These are phyloP conservation scores for Boehmeria nivea DNA, from an alignment of 306 rosid genomes.

Conservation along the genomic window DNA sequence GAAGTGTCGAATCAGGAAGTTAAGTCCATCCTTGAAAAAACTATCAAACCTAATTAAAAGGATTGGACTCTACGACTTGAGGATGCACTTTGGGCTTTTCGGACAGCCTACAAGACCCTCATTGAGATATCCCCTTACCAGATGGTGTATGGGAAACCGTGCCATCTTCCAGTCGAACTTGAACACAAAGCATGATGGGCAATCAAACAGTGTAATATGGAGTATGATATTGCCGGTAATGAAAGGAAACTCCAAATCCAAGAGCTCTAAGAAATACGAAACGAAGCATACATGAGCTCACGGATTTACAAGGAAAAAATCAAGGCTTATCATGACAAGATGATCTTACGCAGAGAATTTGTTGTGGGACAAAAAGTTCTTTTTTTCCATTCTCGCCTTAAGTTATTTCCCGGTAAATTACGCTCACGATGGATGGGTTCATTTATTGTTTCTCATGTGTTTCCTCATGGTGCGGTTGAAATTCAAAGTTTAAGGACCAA, in stretches of 20 bases:
- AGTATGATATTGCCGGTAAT: background rate
- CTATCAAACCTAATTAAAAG: no score
- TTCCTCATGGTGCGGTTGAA: background rate
- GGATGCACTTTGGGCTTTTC: no score
- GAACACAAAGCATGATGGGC: background rate
- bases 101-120: no score
- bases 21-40: no score
- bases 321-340: background rate
- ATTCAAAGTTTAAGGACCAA: background rate
- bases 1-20: no score
- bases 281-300: no score
- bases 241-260: background rate
- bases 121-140: no score
- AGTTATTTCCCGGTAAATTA: background rate
- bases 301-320: background rate
- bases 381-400: background rate
- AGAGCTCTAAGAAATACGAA: background rate
- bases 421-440: conserved; percentile 6
- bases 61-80: no score
- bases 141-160: no score
- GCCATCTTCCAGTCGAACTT: no score
- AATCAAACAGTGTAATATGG: background rate
- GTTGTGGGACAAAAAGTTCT: background rate
- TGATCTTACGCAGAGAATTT: background rate
- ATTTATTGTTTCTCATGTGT: background rate